Base-by-base conservation (phyloP, 1,284 basidiomycete genomes). In the Rhodotorula sp. region DNA sequence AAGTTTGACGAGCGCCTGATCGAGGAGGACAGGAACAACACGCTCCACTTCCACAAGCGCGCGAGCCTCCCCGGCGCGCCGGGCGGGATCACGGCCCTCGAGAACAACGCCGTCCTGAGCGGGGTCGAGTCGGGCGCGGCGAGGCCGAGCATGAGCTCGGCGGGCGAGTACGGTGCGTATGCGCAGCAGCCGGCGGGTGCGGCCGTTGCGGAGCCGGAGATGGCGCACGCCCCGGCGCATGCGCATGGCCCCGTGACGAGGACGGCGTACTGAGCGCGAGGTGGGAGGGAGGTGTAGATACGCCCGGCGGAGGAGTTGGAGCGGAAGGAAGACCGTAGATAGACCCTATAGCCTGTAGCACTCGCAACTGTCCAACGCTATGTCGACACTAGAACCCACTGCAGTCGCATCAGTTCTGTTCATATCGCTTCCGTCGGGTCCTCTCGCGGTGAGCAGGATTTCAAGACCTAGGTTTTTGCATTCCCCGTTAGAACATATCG, bases 11-110 rank as follows among this genome's bases (percentile, higher is more conserved):
- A 58, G 5, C 57, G 44, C 29, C 64, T 76, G 10, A 72, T 76
- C 51, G 69, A 59, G 21, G 66, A 70, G 39, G 75, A 76, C 56
- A n/a, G 50, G 12, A 53, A 50, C 48, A 76, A 76, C 73, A 65
- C 63, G 17, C 62, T 76, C 7, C 75, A 76, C 72, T 32, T 36
- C 13, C 75, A 76, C 72, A 72, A 70, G 61, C 58, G 74, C 53
- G n/a, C 36, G 10, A 61, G 54, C 1, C 48, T 64, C 1, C 71
- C 74, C 0, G 70, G 70, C 25, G 54, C 53, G 2, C 66, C 63
- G 9, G 70, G 70, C 44, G 70, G 70, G 3, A 64, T 71, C 37
- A 39, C 55, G 19, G 34, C 22, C 50, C n/a, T 29, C 50, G 48
- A 50, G 29, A 41, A 34, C 60, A 61, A 51, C 36, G 48, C 34